Evolutionary conservation across 306 rosid species (phyloP).

Genomic region (Myrica gale): DNA sequence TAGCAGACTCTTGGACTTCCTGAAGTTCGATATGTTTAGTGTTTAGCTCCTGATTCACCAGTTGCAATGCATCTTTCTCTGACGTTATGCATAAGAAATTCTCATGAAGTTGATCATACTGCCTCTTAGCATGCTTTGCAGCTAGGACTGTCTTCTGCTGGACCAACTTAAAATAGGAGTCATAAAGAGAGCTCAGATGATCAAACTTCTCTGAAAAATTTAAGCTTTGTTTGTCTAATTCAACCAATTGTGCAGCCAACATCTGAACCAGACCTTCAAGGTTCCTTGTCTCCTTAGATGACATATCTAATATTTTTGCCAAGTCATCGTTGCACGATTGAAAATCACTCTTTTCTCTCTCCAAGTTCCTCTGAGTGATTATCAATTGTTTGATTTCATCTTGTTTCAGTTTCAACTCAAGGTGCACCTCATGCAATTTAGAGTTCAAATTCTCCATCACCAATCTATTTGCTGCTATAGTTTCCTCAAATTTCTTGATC

Average conservation of each 20-base stretch:
- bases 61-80: constrained; percentile 50
- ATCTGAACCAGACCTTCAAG: constrained; percentile 55
- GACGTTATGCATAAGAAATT: constrained; percentile 46
- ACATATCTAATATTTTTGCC: constrained; percentile 45
- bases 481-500: constrained; percentile 63
- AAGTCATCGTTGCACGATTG: constrained; percentile 52
- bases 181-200: constrained; percentile 58
- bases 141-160: constrained; percentile 63
- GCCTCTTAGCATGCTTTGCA: constrained; percentile 52
- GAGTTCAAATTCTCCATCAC: constrained; percentile 58
- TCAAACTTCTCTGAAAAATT: constrained; percentile 61
- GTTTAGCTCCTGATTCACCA: constrained; percentile 50
- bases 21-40: constrained; percentile 54
- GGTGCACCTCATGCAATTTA: constrained; percentile 53
- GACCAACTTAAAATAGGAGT: constrained; percentile 59
- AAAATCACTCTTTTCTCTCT: constrained; percentile 57
- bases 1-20: constrained; percentile 56
- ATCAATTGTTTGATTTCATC: constrained; percentile 52
- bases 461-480: constrained; percentile 50
- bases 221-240: constrained; percentile 63
- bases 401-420: constrained; percentile 58
- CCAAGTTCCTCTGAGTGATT: constrained; percentile 44
- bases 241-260: constrained; percentile 49
- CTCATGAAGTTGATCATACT: constrained; percentile 52
- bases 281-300: constrained; percentile 57